Percentiles rank a stretch among this genome's conserved stretches.
Evolutionary conservation across 805 yeast species (phyloP).

Genomic region (Candida sanyiensis): DNA sequence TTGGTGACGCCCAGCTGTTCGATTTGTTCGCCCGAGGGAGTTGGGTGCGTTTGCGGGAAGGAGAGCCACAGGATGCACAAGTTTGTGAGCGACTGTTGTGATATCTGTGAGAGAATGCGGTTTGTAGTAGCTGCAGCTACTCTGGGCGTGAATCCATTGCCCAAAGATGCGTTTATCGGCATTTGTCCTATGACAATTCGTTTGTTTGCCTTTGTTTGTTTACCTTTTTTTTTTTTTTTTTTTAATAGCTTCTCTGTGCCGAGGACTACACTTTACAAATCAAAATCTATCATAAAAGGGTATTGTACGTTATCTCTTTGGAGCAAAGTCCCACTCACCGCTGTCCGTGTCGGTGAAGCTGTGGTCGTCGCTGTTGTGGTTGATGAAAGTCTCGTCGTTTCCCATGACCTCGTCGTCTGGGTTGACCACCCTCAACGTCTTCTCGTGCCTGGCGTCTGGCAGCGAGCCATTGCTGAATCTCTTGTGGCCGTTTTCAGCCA

Average conservation of each 20-base stretch:
- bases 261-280: not conserved
- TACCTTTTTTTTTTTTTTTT: not conserved
- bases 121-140: slow-evolving; percentile 13
- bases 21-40: slow-evolving; percentile 10
- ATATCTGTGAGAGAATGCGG: slow-evolving; percentile 15
- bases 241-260: not conserved
- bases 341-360: slow-evolving; percentile 9
- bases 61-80: slow-evolving; percentile 23
- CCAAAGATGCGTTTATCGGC: slow-evolving; percentile 12
- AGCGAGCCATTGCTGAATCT: slow-evolving; percentile 50
- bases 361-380: slow-evolving; percentile 2
- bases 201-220: not conserved
- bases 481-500: slow-evolving; percentile 33
- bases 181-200: not conserved
- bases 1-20: slow-evolving; percentile 8
- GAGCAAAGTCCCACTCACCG: slow-evolving; percentile 9
- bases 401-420: slow-evolving; percentile 27
- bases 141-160: slow-evolving; percentile 20
- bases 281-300: not conserved
- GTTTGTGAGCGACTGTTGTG: slow-evolving; percentile 19
- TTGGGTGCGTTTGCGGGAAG: slow-evolving; percentile 18
- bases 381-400: slow-evolving; percentile 5
- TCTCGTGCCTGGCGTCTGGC: slow-evolving; percentile 43
- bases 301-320: slow-evolving; percentile 3
- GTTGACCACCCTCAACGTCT: slow-evolving; percentile 48